phyloP scores from a whole-genome alignment of 192 early-diverging fungal genomes.

The Coemansia sp. region DNA sequence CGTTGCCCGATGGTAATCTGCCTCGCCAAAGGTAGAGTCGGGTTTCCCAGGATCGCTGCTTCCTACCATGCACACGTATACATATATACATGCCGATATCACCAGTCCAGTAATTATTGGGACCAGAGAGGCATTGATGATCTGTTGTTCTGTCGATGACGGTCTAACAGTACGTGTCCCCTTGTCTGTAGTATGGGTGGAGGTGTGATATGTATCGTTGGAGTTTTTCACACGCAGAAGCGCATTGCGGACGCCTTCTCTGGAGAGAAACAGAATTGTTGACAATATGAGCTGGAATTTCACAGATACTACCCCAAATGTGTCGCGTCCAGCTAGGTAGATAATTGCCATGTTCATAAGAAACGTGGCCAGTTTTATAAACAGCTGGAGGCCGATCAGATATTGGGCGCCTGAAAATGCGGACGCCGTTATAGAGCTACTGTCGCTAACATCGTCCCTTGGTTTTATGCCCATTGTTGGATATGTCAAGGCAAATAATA shows the following conservation, averaged over 20 bases:
- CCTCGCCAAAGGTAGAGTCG: slow-evolving; percentile 11
- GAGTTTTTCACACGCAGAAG: slow-evolving; percentile 58
- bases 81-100: slow-evolving; percentile 57
- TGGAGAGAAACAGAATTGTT: slow-evolving; percentile 90
- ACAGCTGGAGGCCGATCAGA: slow-evolving; percentile 72
- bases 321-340: slow-evolving; percentile 66
- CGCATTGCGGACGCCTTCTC: slow-evolving; percentile 76
- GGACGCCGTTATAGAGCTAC: slow-evolving; percentile 8
- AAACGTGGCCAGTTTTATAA: slow-evolving; percentile 79
- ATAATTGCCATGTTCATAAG: slow-evolving; percentile 75
- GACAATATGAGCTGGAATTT: slow-evolving; percentile 82
- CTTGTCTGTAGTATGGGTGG: not conserved
- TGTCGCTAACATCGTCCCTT: not conserved
- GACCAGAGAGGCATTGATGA: slow-evolving; percentile 43
- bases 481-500: too few relatives aligned
- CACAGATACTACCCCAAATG: slow-evolving; percentile 81
- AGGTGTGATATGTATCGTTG: slow-evolving; percentile 5
- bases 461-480: too few relatives aligned
- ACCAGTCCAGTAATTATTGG: slow-evolving; percentile 51
- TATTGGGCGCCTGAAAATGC: slow-evolving; percentile 74
- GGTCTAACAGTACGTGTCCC: slow-evolving; percentile 7
- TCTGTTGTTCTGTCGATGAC: slow-evolving; percentile 22
- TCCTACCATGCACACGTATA: slow-evolving; percentile 5
- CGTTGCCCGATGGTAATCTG: slow-evolving; percentile 60
- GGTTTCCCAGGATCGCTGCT: slow-evolving; percentile 9